Evolutionary conservation across 345 rosid genomes (phyloP), one percentile per base, ranked within the genome.

Genomic region (Cardamine occulta): DNA sequence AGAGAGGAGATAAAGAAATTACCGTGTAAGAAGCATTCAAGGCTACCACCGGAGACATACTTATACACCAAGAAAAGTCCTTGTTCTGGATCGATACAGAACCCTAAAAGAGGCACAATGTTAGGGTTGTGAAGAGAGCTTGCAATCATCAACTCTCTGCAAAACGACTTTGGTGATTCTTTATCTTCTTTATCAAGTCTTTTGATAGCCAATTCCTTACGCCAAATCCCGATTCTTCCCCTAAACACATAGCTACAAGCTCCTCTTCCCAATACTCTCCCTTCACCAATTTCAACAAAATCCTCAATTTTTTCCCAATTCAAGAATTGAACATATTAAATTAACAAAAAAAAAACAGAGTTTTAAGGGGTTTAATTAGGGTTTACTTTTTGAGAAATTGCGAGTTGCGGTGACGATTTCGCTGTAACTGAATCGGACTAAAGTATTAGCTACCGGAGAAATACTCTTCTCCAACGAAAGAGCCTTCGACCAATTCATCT

Each of bases 71-170:
- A 81, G 86, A 91, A 91, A 85, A 90, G 78, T 21, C 97, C 97
- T 77, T 94, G 91, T 28, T 91, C 92, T 2, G 87, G 88, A 79
- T 91, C 95, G 18, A 94, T 91, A 82, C 98, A 94, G 34, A 87
- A 94, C 28, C 97, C 98, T 71, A 90, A 66, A 71, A 94, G 89
- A 34, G 97, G 98, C 17, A 88, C 96, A 47, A 90, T 80, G 60
- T 91, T 87, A 53, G 82, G 82, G 80, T 78, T 74, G 59, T 84
- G 81, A 78, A 94, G 91, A 75, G 98, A 94, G 82, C 93, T 90
- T 29, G 97, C 97, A 84, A 91, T 94, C 97, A 91, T 94, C 86
- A 94, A 62, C 76, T 94, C 98, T 83, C 98, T 85, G 61, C 95
- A 94, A 73, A 94, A 94, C 8, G 97, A 91, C 80, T 94, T 94